phyloP scores from a whole-genome alignment of 352 stramenopile genomes.

The Pythium coloratum region DNA sequence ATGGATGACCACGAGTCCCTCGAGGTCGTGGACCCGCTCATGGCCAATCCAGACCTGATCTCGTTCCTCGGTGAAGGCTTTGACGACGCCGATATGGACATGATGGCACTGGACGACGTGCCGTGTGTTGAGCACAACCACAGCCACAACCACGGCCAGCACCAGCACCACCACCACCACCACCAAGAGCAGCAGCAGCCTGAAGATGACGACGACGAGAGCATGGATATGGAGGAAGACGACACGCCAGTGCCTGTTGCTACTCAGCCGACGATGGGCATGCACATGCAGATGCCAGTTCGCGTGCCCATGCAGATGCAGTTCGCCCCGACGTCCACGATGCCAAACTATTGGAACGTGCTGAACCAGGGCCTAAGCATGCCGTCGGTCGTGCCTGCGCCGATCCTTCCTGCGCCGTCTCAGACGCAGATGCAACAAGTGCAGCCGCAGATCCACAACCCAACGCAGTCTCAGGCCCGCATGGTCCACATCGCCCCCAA shows the following conservation, averaged over 20 bases:
- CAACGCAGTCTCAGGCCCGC: constrained; percentile 31
- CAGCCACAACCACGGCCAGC: background rate
- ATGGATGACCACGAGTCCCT: constrained; percentile 41
- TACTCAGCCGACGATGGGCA: background rate
- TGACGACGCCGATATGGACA: constrained; percentile 64
- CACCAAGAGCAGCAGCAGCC: background rate
- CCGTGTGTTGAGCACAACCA: background rate
- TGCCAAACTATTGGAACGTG: constrained; percentile 88
- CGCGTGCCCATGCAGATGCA: constrained; percentile 30
- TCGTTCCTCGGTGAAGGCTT: constrained; percentile 24
- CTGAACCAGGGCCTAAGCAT: constrained; percentile 60
- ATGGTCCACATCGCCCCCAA: constrained; percentile 84
- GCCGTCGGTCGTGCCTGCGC: constrained; percentile 21
- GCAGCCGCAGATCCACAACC: constrained; percentile 23
- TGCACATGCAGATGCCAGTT: constrained; percentile 17
- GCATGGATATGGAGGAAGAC: constrained; percentile 23
- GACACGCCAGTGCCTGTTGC: background rate
- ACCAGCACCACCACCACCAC: background rate
- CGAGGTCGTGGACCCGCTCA: constrained; percentile 2
- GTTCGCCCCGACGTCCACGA: constrained; percentile 66
- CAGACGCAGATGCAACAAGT: constrained; percentile 1
- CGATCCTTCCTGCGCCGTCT: constrained; percentile 1
- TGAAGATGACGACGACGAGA: constrained; percentile 7
- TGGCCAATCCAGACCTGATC: constrained; percentile 30
- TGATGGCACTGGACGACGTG: constrained; percentile 59